Conservation (phyloP, 164 flowering plant genomes). For the Magnolia kwangsiensis region DNA sequence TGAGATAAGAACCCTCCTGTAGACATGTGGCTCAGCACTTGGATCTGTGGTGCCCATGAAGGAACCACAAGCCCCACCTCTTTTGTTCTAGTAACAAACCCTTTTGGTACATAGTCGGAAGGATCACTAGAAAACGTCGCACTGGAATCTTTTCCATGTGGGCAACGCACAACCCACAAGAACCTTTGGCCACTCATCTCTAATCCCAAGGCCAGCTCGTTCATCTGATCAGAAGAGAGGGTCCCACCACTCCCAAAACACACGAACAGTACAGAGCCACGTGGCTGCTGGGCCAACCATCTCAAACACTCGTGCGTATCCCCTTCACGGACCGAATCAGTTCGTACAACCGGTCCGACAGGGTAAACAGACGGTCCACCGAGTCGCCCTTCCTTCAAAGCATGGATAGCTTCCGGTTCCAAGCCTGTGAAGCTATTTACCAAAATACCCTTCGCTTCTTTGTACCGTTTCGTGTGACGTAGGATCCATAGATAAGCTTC, state of each 20-base stretch:
- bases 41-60: slow-evolving; percentile 21
- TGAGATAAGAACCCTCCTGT: slow-evolving; percentile 24
- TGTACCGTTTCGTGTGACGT: slow-evolving; percentile 1
- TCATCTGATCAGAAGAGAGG: slow-evolving; percentile 16
- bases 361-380: slow-evolving; percentile 25
- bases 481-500: background rate
- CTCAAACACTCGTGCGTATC: background rate
- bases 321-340: background rate
- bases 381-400: background rate
- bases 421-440: slow-evolving; percentile 22
- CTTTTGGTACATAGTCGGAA: slow-evolving; percentile 9
- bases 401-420: slow-evolving; percentile 7
- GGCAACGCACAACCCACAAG: slow-evolving; percentile 18
- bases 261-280: slow-evolving; percentile 29
- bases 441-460: slow-evolving; percentile 29
- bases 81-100: slow-evolving; percentile 12
- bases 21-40: slow-evolving; percentile 13
- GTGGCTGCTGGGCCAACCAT: slow-evolving; percentile 35
- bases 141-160: slow-evolving; percentile 1
- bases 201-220: slow-evolving; percentile 30
- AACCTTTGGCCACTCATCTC: slow-evolving; percentile 24
- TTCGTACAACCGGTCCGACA: slow-evolving; percentile 29
- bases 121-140: slow-evolving; percentile 2
- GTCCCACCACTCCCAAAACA: slow-evolving; percentile 36
- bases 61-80: slow-evolving; percentile 12